Evolutionary conservation across 495 filamentous ascomycete species (phyloP), one percentile per base, ranked within the genome.

Genomic region (Daldinia vernicosa): DNA sequence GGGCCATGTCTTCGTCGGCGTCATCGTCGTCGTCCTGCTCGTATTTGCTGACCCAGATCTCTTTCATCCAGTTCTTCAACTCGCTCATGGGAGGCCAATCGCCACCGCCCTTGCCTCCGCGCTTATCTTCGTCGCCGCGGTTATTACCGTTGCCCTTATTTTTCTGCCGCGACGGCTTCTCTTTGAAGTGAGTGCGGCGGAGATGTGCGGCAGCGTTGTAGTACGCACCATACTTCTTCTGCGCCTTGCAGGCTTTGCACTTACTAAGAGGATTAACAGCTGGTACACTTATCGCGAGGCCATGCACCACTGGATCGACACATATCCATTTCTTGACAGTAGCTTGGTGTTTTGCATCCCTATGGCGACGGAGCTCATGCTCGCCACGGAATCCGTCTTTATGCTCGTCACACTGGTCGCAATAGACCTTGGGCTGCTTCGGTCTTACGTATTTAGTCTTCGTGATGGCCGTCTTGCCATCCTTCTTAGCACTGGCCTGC

Each of bases 161-260:
- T 47, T 80, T 77, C 65, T 82, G 84, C 5, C 82, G 79, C 24
- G 77, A 79, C 6, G 79, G 76, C 74, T 81, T 83, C 66, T 80
- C 71, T 51, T 79, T 82, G 84, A 98, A 99, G 76, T 99, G 95
- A 15, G 92, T 92, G 19, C 95, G 89, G 19, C 94, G 88, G 14
- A 99, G 85, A 77, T 98, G 95, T 0, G 94, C 95, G 2, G 94
- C 93, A 1, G 95, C 95, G 71, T 99, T 99, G 76, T 99, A 98
- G 79, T 99, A 97, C 24, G 91, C 92, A 4, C 91, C 91, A 74
- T 99, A 99, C 61, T 83, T 85, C 81, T 97, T 98, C 54, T 84
- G 80, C 26, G 86, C 86, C 9, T 85, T 85, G 68, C 95, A 99
- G 40, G 91, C 88, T 77, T 97, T 97, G 86, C 95, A 99, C 67